phyloP scores from a whole-genome alignment of 495 filamentous ascomycete species.

The Letharia columbiana region DNA sequence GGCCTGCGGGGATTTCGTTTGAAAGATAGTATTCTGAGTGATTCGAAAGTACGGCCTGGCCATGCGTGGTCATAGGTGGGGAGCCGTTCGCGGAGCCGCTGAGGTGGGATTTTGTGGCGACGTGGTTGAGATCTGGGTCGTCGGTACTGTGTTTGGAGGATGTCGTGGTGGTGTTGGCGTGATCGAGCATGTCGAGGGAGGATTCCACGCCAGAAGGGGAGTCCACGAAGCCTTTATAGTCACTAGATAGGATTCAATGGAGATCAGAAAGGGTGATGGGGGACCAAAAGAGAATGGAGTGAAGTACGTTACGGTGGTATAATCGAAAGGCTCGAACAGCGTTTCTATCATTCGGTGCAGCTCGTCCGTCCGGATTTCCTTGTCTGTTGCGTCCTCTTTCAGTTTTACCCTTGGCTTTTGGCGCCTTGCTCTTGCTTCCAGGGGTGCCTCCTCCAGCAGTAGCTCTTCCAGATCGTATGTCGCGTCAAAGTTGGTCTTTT shows the following conservation, averaged over 20 bases:
- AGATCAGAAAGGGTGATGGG: neutral
- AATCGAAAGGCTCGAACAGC: conserved; percentile 93
- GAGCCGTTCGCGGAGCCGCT: conserved; percentile 18
- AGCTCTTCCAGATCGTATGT: conserved; percentile 96
- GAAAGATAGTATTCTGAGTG: conserved; percentile 25
- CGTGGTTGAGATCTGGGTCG: conserved; percentile 17
- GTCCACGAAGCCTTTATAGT: conserved; percentile 25
- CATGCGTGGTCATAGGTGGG: conserved; percentile 16
- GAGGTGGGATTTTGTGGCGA: conserved; percentile 9
- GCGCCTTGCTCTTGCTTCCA: conserved; percentile 83
- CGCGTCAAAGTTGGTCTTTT: conserved; percentile 98
- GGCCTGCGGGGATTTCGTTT: conserved; percentile 12
- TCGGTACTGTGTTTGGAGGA: conserved; percentile 25
- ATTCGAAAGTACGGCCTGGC: conserved; percentile 16
- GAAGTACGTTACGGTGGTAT: conserved; percentile 64
- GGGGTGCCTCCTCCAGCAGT: conserved; percentile 84
- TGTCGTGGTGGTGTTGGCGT: conserved; percentile 12
- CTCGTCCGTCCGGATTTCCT: conserved; percentile 90
- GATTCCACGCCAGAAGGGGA: conserved; percentile 16
- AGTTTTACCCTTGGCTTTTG: conserved; percentile 89
- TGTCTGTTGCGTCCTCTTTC: conserved; percentile 88
- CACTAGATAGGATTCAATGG: conserved; percentile 8
- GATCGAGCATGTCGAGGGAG: conserved; percentile 22
- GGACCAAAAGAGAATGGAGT: conserved; percentile 37
- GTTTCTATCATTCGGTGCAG: conserved; percentile 91